Percentiles rank a stretch among this genome's conserved stretches.
Evolutionary conservation across 2,329 filamentous ascomycete species (phyloP).

Genomic region (Trichoderma koningii): DNA sequence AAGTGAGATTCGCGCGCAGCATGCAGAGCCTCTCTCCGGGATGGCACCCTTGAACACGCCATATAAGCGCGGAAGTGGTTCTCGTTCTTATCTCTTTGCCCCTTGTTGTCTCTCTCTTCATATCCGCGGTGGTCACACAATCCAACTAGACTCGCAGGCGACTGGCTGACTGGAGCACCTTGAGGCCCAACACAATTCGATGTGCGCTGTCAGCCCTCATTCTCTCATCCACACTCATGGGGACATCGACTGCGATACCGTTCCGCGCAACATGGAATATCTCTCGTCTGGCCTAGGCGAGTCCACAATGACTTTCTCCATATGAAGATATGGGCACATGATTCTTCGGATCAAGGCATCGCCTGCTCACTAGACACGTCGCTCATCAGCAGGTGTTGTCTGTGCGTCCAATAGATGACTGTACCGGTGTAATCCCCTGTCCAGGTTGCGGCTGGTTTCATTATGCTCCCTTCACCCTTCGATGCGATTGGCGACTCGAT

Average conservation of each 20-base stretch:
- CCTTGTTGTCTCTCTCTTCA: background rate
- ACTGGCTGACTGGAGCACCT: background rate
- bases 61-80: background rate
- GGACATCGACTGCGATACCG: background rate
- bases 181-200: background rate
- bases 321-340: background rate
- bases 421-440: background rate
- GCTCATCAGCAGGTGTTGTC: slow-evolving; percentile 7
- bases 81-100: too few relatives aligned
- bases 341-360: background rate
- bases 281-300: background rate
- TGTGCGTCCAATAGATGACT: slow-evolving; percentile 11
- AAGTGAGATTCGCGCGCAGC: background rate
- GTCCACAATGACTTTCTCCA: background rate
- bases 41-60: background rate
- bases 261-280: background rate
- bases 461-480: background rate
- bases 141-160: background rate
- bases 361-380: background rate
- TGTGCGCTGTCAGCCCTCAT: background rate
- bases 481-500: background rate
- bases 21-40: background rate
- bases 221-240: background rate
- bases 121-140: background rate
- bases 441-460: slow-evolving; percentile 2